Conservation (phyloP, 192 early-diverging fungal species). For the Umbelopsis ramanniana region DNA sequence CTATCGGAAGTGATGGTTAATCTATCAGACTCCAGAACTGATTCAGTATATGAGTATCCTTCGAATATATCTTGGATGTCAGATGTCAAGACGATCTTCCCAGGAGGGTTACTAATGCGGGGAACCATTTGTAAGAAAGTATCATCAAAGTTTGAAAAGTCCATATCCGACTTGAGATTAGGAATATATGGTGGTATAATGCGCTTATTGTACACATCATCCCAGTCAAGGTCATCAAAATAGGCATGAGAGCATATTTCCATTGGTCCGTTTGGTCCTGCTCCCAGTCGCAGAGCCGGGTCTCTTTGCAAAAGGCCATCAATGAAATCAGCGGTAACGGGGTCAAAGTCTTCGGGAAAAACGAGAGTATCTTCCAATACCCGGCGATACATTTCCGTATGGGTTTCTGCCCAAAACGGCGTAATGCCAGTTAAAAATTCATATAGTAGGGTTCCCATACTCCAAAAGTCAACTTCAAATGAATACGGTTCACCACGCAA, state of each 20-base stretch:
- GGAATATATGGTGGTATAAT: constrained; percentile 72
- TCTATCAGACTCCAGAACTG: not conserved
- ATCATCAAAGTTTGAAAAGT: constrained; percentile 61
- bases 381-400: constrained; percentile 59
- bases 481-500: constrained; percentile 64
- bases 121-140: constrained; percentile 57
- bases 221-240: constrained; percentile 77
- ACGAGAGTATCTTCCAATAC: constrained; percentile 57
- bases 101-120: constrained; percentile 39
- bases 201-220: constrained; percentile 62
- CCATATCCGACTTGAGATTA: constrained; percentile 54
- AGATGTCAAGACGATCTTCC: constrained; percentile 30
- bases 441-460: constrained; percentile 87
- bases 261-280: constrained; percentile 53
- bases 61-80: constrained; percentile 45
- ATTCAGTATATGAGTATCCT: constrained; percentile 39
- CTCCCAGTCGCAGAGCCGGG: constrained; percentile 70
- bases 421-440: constrained; percentile 87
- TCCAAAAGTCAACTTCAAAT: constrained; percentile 90
- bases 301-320: constrained; percentile 53
- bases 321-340: constrained; percentile 50
- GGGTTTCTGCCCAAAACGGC: constrained; percentile 65
- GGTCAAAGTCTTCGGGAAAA: constrained; percentile 53
- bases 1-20: not conserved
- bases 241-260: constrained; percentile 79